Base-by-base conservation (phyloP, 2,329 filamentous ascomycete species). In the Alternaria angustiovoidea region DNA sequence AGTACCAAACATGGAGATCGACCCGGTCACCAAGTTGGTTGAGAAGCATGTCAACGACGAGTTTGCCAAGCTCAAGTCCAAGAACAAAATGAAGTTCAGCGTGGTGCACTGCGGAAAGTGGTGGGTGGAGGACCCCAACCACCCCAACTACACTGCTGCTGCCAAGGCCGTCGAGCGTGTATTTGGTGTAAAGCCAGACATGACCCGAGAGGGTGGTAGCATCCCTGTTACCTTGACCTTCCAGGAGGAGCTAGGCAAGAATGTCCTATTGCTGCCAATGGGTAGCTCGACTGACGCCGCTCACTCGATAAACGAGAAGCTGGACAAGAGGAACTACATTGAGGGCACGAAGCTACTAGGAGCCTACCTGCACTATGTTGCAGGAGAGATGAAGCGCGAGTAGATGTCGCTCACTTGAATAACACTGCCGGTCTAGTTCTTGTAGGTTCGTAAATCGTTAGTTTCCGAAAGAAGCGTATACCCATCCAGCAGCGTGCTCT, bases 141-240 rank as follows among this genome's bases (percentile, higher is more conserved):
- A 99, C 86, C 98, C 95, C 93, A 99, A 99, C 86, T 99, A 98
- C 82, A 87, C 89, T 30, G 94, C 94, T 26, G 95, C 95, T 14
- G 88, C 90, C 75, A 98, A 97, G 86, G 95, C 95, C n/a, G 93
- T 95, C 34, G 91, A 98, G 84, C 88, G 93, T 66, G 95, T 99
- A 38, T 99, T 93, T 87, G 92, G 92, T 54, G 91, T 97, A 55
- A 86, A 93, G 83, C 95, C 95, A 26, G 95, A 99, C 82, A 91
- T 97, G 81, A 99, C 95, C 41, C 88, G 95, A 64, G 95, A 99
- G 83, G 95, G 95, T 80, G 95, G 95, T 72, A 96, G 93, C 81
- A 99, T 99, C 72, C 95, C 95, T 4, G 93, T 99, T 53, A 99
- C 95, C 7, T 83, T 99, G 73, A 98, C 93, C 1, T 99, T 99